Percentiles rank a stretch among this genome's conserved stretches.
Conservation (phyloP, 2,329 filamentous ascomycete species). For the Blastomyces emzantsi region DNA sequence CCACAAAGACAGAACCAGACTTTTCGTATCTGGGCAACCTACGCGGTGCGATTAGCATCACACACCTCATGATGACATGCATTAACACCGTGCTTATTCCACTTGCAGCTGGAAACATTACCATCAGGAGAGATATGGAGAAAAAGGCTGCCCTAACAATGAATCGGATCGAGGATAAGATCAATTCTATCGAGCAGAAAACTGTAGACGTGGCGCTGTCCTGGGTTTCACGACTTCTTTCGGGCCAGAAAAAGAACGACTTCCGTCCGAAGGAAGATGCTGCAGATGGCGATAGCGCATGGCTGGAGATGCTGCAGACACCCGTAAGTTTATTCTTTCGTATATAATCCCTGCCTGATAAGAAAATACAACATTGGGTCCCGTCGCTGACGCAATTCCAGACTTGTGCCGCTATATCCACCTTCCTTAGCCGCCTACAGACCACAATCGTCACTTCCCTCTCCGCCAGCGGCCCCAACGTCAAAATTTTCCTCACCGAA, state of each 20-base stretch:
- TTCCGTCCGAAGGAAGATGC: slow-evolving; percentile 80
- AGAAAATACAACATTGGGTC: slow-evolving; percentile 11
- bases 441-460: slow-evolving; percentile 58
- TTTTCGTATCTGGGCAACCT: slow-evolving; percentile 71
- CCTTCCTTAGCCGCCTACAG: slow-evolving; percentile 64
- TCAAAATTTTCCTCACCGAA: slow-evolving; percentile 73
- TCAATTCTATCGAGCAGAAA: slow-evolving; percentile 60
- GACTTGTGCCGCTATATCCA: slow-evolving; percentile 72
- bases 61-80: slow-evolving; percentile 87
- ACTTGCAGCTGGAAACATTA: slow-evolving; percentile 80
- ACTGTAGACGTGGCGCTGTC: slow-evolving; percentile 65
- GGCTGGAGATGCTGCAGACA: slow-evolving; percentile 71
- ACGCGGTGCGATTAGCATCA: slow-evolving; percentile 74
- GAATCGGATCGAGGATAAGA: slow-evolving; percentile 74
- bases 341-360: not conserved
- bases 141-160: slow-evolving; percentile 67
- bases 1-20: slow-evolving; percentile 74
- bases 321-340: slow-evolving; percentile 33
- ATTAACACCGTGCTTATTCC: slow-evolving; percentile 85
- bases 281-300: slow-evolving; percentile 28
- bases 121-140: slow-evolving; percentile 81
- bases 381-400: slow-evolving; percentile 15
- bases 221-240: slow-evolving; percentile 64
- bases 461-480: slow-evolving; percentile 56
- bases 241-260: slow-evolving; percentile 75